A percentile compares a stretch with the other conserved stretches of the same genome.
Evolutionary conservation across 768 basidiomycete species (phyloP).

Genomic region (Suillus clintonianus): DNA sequence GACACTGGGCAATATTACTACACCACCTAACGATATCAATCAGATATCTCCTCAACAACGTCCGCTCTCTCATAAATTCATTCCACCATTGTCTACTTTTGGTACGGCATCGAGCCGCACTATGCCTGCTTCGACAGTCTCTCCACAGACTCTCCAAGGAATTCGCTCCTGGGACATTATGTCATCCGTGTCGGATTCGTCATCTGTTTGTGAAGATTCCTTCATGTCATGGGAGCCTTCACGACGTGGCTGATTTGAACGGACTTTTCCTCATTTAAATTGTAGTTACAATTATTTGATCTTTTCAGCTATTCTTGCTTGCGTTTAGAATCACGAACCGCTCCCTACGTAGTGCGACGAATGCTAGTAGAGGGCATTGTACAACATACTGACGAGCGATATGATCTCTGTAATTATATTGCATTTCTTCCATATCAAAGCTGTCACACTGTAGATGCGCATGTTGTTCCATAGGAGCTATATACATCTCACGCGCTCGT

Average conservation of each 20-base stretch:
- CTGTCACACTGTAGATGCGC: no score
- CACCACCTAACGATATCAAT: conserved; percentile 26
- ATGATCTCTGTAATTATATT: neutral
- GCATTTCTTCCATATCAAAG: neutral
- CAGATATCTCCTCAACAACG: conserved; percentile 13
- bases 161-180: conserved; percentile 20
- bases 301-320: neutral
- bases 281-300: neutral
- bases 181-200: conserved; percentile 25
- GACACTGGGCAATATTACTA: conserved; percentile 39
- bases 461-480: neutral
- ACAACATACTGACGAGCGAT: neutral
- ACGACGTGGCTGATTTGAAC: conserved; percentile 28
- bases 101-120: conserved; percentile 5
- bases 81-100: neutral
- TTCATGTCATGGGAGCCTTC: conserved; percentile 67
- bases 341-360: neutral
- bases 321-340: neutral
- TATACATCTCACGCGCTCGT: neutral
- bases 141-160: conserved; percentile 16
- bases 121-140: conserved; percentile 19
- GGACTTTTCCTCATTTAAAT: neutral
- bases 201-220: conserved; percentile 50
- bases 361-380: neutral
- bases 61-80: conserved; percentile 10